Percentiles rank a stretch among this genome's conserved stretches.
Evolutionary conservation across 2,329 filamentous ascomycete genomes (phyloP).

Genomic region (Cryphonectria radicalis): DNA sequence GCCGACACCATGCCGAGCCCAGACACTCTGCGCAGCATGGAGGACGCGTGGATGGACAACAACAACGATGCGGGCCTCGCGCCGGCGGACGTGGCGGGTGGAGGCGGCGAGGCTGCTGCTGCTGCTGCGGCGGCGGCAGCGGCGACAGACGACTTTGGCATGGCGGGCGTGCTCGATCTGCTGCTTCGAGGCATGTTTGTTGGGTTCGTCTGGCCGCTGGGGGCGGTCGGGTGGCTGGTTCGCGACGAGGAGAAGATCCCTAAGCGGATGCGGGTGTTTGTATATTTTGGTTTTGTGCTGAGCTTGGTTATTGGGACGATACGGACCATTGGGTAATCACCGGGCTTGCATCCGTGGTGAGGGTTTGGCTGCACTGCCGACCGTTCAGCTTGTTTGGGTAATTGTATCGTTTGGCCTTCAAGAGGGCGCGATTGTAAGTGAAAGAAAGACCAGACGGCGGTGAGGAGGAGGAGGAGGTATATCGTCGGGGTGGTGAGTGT

Average conservation of each 20-base stretch:
- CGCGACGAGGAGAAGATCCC: conserved; percentile 88
- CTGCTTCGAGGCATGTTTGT: conserved; percentile 86
- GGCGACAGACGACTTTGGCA: conserved; percentile 52
- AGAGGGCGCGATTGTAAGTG: neutral
- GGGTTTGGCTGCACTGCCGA: neutral
- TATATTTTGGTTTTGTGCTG: conserved; percentile 81
- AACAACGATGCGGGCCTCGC: conserved; percentile 48
- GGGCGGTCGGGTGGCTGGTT: conserved; percentile 81
- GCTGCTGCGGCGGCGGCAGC: conserved; percentile 54
- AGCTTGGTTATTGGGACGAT: conserved; percentile 78
- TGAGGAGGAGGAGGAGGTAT: neutral
- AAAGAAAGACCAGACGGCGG: neutral
- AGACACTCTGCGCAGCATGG: conserved; percentile 73
- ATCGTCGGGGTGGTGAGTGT: neutral
- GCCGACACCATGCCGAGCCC: conserved; percentile 88
- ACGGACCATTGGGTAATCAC: conserved; percentile 42
- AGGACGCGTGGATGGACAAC: conserved; percentile 90
- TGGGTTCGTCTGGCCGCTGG: conserved; percentile 94
- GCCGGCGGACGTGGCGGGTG: conserved; percentile 38
- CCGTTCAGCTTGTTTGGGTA: neutral
- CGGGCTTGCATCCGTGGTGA: neutral
- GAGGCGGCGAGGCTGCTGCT: conserved; percentile 37
- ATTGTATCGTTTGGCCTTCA: neutral
- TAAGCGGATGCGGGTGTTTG: conserved; percentile 81
- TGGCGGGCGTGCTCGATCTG: conserved; percentile 72